Evolutionary conservation across 176 grass and related monocot genomes (phyloP).

Genomic region (Hordeum vulgare): DNA sequence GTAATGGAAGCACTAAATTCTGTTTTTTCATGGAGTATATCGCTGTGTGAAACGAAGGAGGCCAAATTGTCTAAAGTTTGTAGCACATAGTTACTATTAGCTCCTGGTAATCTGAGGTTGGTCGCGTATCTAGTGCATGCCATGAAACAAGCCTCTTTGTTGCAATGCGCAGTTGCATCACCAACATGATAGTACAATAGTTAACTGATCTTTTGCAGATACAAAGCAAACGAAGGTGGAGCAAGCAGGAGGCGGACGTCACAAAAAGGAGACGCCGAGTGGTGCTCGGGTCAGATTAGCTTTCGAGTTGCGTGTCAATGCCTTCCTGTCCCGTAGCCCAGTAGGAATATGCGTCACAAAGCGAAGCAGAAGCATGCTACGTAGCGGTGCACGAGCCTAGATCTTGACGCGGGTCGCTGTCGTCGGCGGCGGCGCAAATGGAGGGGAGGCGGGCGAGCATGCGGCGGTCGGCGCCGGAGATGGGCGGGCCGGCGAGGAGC

Average conservation of each 20-base stretch:
- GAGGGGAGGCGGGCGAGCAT: constrained; percentile 35
- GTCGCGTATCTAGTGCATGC: neutral
- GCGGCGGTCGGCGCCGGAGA: constrained; percentile 38
- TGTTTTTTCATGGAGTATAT: neutral
- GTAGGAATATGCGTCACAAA: neutral
- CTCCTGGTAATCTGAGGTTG: neutral
- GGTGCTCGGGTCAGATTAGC: neutral
- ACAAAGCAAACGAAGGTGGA: neutral
- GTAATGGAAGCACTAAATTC: too few species aligned
- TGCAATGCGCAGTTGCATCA: neutral
- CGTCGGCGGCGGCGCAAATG: constrained; percentile 14
- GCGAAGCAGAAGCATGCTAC: neutral
- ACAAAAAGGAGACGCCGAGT: neutral
- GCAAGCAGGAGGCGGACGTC: neutral
- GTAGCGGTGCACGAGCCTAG: neutral
- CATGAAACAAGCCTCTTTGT: neutral
- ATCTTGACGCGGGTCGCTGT: neutral
- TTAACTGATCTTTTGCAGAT: neutral
- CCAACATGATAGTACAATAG: neutral
- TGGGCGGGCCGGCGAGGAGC: constrained; percentile 32
- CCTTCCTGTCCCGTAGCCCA: neutral
- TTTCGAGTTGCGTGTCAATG: neutral
- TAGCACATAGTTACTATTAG: neutral
- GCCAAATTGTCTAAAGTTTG: neutral
- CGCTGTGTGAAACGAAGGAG: neutral